Conservation (phyloP, 192 early-diverging fungal species). For the Mortierella alpina region DNA sequence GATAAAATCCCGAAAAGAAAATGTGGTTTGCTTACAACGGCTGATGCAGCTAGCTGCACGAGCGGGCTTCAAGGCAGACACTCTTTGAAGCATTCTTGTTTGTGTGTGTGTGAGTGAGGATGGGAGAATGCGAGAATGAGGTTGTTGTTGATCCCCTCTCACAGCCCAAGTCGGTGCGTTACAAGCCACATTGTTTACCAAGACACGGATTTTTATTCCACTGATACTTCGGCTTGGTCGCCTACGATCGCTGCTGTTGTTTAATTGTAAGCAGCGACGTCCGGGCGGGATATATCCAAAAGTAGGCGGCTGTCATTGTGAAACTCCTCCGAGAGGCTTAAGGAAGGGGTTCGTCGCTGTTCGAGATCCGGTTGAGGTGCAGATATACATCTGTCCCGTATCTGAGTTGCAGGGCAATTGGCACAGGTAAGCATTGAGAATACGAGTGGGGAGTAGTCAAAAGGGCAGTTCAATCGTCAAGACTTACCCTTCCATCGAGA, state of each 20-base stretch:
- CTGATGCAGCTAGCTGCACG: constrained; percentile 27
- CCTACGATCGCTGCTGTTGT: neutral
- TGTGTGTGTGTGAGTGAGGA: constrained; percentile 3
- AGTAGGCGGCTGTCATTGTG: neutral
- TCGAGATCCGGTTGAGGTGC: constrained; percentile 88
- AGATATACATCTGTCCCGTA: constrained; percentile 96
- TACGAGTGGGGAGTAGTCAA: neutral
- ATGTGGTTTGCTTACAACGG: constrained; percentile 27
- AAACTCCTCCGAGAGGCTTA: constrained; percentile 25
- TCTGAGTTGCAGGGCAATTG: constrained; percentile 28
- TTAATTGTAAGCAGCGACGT: neutral
- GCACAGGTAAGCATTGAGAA: neutral
- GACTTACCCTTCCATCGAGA: constrained; percentile 91
- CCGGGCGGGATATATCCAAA: neutral
- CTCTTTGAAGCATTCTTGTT: constrained; percentile 40
- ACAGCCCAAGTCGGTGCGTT: neutral
- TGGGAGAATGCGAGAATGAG: too few relatives aligned
- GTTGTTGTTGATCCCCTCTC: constrained; percentile 1
- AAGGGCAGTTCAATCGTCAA: neutral
- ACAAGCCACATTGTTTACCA: constrained; percentile 49
- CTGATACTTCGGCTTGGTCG: neutral
- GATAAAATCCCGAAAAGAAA: too few relatives aligned
- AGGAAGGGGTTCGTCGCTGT: constrained; percentile 89
- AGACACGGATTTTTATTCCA: neutral
- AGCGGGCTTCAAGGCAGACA: constrained; percentile 25